Evolutionary conservation across 2,329 filamentous ascomycete genomes (phyloP), one percentile per base, ranked within the genome.

Genomic region (Alternaria gansuensis): DNA sequence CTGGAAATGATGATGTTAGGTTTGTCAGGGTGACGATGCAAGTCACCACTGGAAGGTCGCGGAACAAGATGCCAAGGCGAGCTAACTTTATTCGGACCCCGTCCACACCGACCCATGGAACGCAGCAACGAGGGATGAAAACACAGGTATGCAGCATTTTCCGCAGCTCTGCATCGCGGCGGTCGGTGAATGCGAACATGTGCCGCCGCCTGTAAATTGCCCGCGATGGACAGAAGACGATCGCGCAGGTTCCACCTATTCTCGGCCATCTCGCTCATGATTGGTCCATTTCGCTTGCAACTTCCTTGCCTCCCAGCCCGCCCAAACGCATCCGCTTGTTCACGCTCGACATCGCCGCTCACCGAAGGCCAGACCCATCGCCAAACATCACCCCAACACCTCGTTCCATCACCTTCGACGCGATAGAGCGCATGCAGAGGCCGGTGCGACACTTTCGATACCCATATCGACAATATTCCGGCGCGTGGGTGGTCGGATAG

Each of bases 401-500:
- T 29, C 26, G 21, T 66, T 67, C 56, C 66, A 71, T 67, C 64
- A 51, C 40, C 57, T 65, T 68, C 43, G 51, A 55, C 62, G 60
- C 60, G 64, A 67, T 68, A 64, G 61, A 63, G 48, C 51, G 54
- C 57, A 64, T 60, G 59, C 64, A 63, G 64, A 64, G 63, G 59
- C 57, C 50, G 46, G 53, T 59, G 65, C 64, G 63, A 70, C 67
- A 66, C 63, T 58, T 73, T 72, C 70, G 62, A 71, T 45, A 68
- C 69, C 71, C 62, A 70, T 67, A 70, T 71, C 54, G 57, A 48
- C 57, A 70, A 60, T 75, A 70, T 72, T 70, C 46, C 55, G 61
- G 55, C 71, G 64, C 64, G 68, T 69, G 64, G 62, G 62, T 62
- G 63, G 65, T 69, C 64, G 65, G 46, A 68, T 48, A 67, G 63